Base-by-base conservation (phyloP, 495 filamentous ascomycete genomes). In the Melanomma pulvis-pyrius region DNA sequence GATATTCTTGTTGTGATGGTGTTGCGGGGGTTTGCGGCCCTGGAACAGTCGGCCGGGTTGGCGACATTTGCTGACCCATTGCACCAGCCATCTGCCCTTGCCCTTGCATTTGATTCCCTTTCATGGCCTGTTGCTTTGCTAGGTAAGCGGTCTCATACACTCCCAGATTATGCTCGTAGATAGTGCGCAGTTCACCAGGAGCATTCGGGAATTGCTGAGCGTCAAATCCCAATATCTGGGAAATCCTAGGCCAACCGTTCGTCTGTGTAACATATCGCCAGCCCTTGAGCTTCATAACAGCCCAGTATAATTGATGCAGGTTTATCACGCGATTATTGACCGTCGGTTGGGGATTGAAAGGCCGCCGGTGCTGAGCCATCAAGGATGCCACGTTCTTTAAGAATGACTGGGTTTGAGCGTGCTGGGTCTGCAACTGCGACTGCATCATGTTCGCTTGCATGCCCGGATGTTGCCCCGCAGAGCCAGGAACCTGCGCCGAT, bases 151-250 rank as follows among this genome's bases (percentile, higher is more conserved):
- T 21, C 73, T 97, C 93, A 70, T 92, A 97, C 25, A 79, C 74
- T 26, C 74, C 79, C 4, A 97, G 76, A 63, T 93, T 92, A 47
- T 86, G 81, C 65, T 91, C 87, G 77, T 91, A 96, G 41, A 90
- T 79, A 7, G 78, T 78, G 58, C 86, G 87, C 49, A 97, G 74
- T 69, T 96, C 90, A 55, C 83, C 82, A 13, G 83, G 81, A 0
- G 87, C 89, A 19, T 79, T 79, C 1, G 85, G 88, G 59, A 86
- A 80, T 69, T 92, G 90, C 61, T 85, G 79, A 24, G 79, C 84
- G 17, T 83, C 79, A 57, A 92, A 88, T 15, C 87, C 84, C 58
- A 97, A 77, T 26, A 81, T 77, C 39, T 84, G 83, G 0, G 91
- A 87, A 53, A 96, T 79, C 24, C 84, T 82, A 8, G 82, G 81